These are phyloP conservation scores for Ascochyta koolunga DNA, from an alignment of 2,329 filamentous ascomycete genomes.

Conservation along the genomic window DNA sequence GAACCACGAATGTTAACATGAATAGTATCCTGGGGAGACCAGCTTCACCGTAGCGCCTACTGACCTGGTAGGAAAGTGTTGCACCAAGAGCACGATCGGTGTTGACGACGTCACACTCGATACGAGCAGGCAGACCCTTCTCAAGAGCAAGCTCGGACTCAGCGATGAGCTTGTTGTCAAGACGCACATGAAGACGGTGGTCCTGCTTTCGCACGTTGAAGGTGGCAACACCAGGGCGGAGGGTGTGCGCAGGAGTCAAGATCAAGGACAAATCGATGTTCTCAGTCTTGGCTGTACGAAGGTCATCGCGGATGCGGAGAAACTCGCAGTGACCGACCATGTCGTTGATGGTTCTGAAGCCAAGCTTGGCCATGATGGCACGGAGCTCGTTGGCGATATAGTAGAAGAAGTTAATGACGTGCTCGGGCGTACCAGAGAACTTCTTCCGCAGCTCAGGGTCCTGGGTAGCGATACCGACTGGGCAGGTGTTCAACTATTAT, in stretches of 20 bases:
- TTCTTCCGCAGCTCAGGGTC: conserved; percentile 94
- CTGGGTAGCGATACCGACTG: conserved; percentile 93
- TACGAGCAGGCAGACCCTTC: conserved; percentile 89
- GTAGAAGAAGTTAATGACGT: conserved; percentile 99
- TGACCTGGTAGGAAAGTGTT: conserved; percentile 94
- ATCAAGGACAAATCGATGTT: conserved; percentile 94
- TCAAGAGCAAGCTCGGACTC: conserved; percentile 94
- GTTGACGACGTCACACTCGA: conserved; percentile 96
- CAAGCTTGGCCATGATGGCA: conserved; percentile 95
- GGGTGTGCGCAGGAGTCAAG: conserved; percentile 92
- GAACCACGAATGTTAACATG: conserved; percentile 97
- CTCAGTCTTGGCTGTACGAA: conserved; percentile 84
- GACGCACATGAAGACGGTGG: conserved; percentile 86
- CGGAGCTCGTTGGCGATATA: conserved; percentile 95
- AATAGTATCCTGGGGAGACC: conserved; percentile 92
- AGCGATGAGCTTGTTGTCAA: conserved; percentile 96
- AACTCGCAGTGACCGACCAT: conserved; percentile 95
- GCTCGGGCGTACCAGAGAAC: conserved; percentile 89
- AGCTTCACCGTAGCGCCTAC: conserved; percentile 86
- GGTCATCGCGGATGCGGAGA: conserved; percentile 84
- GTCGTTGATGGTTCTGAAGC: conserved; percentile 94
- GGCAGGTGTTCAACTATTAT: conserved; percentile 80
- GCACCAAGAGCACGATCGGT: conserved; percentile 94
- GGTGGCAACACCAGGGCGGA: conserved; percentile 90
- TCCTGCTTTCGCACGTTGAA: conserved; percentile 99